Conservation (phyloP, 768 basidiomycete species). For the Lactarius trivialis region DNA sequence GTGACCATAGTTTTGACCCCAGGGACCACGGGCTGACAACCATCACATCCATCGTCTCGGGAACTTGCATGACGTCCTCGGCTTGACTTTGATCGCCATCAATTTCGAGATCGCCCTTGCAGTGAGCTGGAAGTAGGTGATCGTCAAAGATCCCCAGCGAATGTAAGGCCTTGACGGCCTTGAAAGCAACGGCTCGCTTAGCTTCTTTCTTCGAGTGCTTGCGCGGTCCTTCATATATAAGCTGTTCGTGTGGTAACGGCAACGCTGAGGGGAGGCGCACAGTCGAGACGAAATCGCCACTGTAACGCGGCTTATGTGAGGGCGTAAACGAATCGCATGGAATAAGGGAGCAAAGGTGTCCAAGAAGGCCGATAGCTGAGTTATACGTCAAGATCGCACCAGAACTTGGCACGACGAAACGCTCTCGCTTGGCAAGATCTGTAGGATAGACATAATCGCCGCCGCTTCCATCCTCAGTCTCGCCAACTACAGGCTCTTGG, state of each 20-base stretch:
- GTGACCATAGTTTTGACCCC: slow-evolving; percentile 53
- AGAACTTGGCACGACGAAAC: slow-evolving; percentile 63
- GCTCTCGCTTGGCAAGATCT: slow-evolving; percentile 62
- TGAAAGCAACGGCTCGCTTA: slow-evolving; percentile 74
- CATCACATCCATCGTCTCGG: slow-evolving; percentile 49
- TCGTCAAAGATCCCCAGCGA: slow-evolving; percentile 75
- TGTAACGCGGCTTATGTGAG: slow-evolving; percentile 51
- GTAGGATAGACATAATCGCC: slow-evolving; percentile 36
- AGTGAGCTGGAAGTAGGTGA: slow-evolving; percentile 67
- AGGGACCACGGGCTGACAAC: slow-evolving; percentile 66
- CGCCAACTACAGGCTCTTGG: slow-evolving; percentile 38
- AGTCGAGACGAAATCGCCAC: slow-evolving; percentile 49
- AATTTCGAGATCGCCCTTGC: slow-evolving; percentile 42
- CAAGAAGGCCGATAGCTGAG: slow-evolving; percentile 62
- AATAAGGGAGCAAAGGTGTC: slow-evolving; percentile 71
- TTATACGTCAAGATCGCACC: slow-evolving; percentile 78
- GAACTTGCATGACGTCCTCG: slow-evolving; percentile 39
- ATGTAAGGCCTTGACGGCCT: slow-evolving; percentile 64
- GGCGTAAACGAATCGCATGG: slow-evolving; percentile 66
- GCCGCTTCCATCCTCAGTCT: slow-evolving; percentile 27
- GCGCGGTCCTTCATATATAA: slow-evolving; percentile 52
- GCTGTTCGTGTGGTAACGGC: slow-evolving; percentile 48
- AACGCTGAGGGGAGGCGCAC: slow-evolving; percentile 64
- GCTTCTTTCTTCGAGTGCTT: slow-evolving; percentile 73
- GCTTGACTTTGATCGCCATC: slow-evolving; percentile 47